Base-by-base conservation (phyloP, 495 filamentous ascomycete species). In the Penicillium paradoxum region DNA sequence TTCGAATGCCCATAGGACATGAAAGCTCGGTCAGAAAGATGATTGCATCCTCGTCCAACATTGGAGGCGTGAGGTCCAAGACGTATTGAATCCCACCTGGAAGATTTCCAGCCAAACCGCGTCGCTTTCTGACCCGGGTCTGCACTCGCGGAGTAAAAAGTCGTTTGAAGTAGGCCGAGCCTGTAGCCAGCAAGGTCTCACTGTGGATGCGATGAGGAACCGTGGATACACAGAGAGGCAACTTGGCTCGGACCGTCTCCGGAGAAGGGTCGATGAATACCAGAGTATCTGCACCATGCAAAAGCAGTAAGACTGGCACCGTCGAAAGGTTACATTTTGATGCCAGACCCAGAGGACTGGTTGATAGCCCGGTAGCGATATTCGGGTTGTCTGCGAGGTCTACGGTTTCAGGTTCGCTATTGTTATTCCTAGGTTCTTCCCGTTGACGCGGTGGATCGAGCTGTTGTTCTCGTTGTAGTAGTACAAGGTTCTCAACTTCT, bases 31-130 rank as follows among this genome's bases (percentile, higher is more conserved):
- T 79, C 36, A 83, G 69, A 48, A 79, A 67, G 11, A 80, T 74
- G 27, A 81, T 76, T 0, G 81, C 76, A 46, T 84, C 82, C 1
- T 85, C 77, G 4, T 83, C 84, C 45, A 80, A 71, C 1, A 58
- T 59, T 0, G 79, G 78, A 14, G 83, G 83, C 1, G 83, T 86
- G 15, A 86, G 71, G 55, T 87, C 84, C 48, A 87, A 57, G 14
- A 85, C 63, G 53, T 77, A 86, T 43, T 77, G 75, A 58, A 83
- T 66, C 1, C 71, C 71, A 0, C 52, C 38, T 0, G 73, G 73
- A n/a, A 79, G 59, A 8, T 45, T 42, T 3, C 62, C 56, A 5
- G 49, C 42, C 8, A 73, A 59, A 0, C 63, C 61, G 19, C 71
- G 73, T 39, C 65, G 69, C 24, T 64, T 69, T 18, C 54, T 56